These are phyloP conservation scores for Linum usitatissimum DNA, from an alignment of 345 rosid species.

Conservation along the genomic window DNA sequence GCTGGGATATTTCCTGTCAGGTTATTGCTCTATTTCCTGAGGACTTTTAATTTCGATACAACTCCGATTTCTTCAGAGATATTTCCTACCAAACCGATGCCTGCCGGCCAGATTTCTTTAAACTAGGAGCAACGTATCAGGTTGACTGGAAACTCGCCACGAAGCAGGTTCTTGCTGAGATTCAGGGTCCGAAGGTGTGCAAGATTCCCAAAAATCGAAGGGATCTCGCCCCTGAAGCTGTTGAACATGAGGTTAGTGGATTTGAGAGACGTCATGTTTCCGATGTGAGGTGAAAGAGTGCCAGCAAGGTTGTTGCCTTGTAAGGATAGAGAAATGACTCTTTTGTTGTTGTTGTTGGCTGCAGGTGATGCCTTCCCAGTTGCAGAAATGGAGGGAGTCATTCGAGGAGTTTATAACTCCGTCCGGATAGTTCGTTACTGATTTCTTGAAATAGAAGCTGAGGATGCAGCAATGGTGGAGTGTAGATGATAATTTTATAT, in stretches of 20 bases:
- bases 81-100: background rate
- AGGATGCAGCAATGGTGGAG: too few relatives aligned
- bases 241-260: too few relatives aligned
- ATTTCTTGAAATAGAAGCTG: background rate
- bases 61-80: constrained; percentile 9
- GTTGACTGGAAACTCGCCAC: constrained; percentile 10
- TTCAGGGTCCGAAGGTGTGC: background rate
- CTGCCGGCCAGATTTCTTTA: background rate
- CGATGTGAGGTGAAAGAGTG: constrained; percentile 1
- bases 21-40: background rate
- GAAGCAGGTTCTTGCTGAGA: constrained; percentile 1
- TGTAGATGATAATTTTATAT: too few relatives aligned
- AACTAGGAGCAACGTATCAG: background rate
- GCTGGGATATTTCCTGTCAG: constrained; percentile 12
- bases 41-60: background rate
- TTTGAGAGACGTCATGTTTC: constrained; percentile 6
- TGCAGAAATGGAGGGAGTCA: background rate
- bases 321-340: constrained; percentile 3
- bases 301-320: constrained; percentile 3
- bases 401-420: constrained; percentile 3
- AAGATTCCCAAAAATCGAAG: background rate
- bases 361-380: constrained; percentile 11
- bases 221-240: too few relatives aligned
- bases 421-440: constrained; percentile 1
- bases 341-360: background rate